phyloP scores from a whole-genome alignment of 352 stramenopile genomes.

The Phytophthora ramorum region DNA sequence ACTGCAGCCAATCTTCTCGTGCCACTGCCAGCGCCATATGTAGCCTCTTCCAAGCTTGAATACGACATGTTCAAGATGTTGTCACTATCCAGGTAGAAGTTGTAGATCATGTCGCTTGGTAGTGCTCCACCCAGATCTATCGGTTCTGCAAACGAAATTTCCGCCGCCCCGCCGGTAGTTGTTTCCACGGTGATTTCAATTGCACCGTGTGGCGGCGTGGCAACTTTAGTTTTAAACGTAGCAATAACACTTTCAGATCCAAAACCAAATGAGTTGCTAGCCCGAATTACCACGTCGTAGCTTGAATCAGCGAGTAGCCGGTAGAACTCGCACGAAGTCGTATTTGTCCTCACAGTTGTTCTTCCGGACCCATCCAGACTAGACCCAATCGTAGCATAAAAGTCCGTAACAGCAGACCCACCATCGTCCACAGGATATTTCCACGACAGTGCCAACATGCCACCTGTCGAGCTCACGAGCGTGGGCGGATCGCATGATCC shows the following conservation, averaged over 20 bases:
- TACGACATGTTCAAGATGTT: slow-evolving; percentile 52
- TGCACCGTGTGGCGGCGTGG: slow-evolving; percentile 36
- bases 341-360: slow-evolving; percentile 12
- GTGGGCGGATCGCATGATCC: slow-evolving; percentile 41
- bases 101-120: slow-evolving; percentile 50
- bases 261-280: slow-evolving; percentile 44
- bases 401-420: slow-evolving; percentile 37
- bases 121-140: slow-evolving; percentile 55
- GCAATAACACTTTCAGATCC: slow-evolving; percentile 43
- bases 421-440: slow-evolving; percentile 48
- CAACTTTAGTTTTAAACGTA: slow-evolving; percentile 40
- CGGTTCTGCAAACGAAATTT: slow-evolving; percentile 62
- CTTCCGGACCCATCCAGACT: slow-evolving; percentile 41
- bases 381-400: slow-evolving; percentile 37
- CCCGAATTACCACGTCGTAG: slow-evolving; percentile 58
- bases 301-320: slow-evolving; percentile 33
- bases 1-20: slow-evolving; percentile 25
- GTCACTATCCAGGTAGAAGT: slow-evolving; percentile 51
- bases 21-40: background rate
- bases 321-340: slow-evolving; percentile 49
- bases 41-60: slow-evolving; percentile 11
- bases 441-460: slow-evolving; percentile 59
- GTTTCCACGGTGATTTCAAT: slow-evolving; percentile 39
- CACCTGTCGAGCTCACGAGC: slow-evolving; percentile 38
- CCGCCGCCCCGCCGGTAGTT: slow-evolving; percentile 53